Conservation (phyloP, 495 filamentous ascomycete species). For the Pseudevernia furfuracea region DNA sequence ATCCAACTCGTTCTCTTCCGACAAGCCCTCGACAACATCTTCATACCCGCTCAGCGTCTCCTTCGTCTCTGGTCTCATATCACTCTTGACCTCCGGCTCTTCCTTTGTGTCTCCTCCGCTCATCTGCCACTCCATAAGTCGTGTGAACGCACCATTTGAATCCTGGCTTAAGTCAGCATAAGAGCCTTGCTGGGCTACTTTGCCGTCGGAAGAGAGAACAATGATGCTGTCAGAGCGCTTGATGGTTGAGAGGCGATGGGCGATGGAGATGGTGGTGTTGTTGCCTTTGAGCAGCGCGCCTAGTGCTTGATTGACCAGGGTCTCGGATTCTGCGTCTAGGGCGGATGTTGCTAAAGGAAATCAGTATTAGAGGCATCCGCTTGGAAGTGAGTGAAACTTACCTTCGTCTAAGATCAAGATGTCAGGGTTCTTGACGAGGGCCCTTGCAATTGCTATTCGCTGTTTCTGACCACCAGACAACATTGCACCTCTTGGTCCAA, state of each 20-base stretch:
- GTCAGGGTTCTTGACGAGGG: conserved; percentile 90
- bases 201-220: conserved; percentile 73
- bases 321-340: conserved; percentile 95
- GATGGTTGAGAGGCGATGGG: conserved; percentile 90
- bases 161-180: conserved; percentile 68
- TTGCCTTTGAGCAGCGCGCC: conserved; percentile 69
- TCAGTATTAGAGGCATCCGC: background rate
- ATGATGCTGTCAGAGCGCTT: conserved; percentile 91
- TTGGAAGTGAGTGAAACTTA: background rate
- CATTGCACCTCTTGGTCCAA: conserved; percentile 87
- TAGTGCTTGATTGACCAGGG: conserved; percentile 85
- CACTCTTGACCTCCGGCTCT: conserved; percentile 36
- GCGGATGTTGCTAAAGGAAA: conserved; percentile 61
- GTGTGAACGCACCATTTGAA: conserved; percentile 73
- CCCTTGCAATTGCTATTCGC: conserved; percentile 91
- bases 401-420: conserved; percentile 89
- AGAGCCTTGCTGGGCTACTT: conserved; percentile 80
- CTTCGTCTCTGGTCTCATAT: conserved; percentile 25
- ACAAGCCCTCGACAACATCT: conserved; percentile 13
- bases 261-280: conserved; percentile 94
- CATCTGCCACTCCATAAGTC: conserved; percentile 99
- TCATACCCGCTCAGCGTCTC: conserved; percentile 17
- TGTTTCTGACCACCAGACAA: conserved; percentile 96
- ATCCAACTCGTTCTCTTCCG: conserved; percentile 19
- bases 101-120: conserved; percentile 60